These are phyloP conservation scores for Sambucus nigra DNA, from an alignment of 129 eudicot species.

Conservation along the genomic window DNA sequence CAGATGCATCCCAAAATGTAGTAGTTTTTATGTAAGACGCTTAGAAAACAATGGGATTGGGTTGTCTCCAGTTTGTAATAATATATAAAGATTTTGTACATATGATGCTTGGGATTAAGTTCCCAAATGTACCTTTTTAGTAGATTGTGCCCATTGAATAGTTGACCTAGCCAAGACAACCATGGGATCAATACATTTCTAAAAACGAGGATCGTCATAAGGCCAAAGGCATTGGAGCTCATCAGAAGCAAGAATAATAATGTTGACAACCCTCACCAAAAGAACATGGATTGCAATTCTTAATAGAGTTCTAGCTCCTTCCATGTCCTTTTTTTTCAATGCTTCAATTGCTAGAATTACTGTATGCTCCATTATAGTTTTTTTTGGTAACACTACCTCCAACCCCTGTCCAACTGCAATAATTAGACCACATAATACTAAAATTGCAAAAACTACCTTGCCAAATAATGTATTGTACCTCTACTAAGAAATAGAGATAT, in stretches of 20 bases:
- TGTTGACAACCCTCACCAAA: conserved; percentile 26
- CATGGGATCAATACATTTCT: conserved; percentile 36
- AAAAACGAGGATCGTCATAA: conserved; percentile 22
- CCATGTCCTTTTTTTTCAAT: conserved; percentile 20
- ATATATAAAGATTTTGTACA: too few species aligned
- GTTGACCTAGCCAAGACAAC: conserved; percentile 26
- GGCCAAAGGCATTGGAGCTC: conserved; percentile 22
- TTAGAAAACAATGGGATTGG: too few species aligned
- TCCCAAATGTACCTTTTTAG: not conserved
- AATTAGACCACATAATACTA: not conserved
- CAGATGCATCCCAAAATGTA: too few species aligned
- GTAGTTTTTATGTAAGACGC: too few species aligned
- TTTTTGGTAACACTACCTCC: conserved; percentile 30
- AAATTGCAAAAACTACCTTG: too few species aligned
- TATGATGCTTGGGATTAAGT: not conserved
- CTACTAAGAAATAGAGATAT: too few species aligned
- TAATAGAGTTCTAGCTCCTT: conserved; percentile 24
- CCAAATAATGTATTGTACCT: too few species aligned
- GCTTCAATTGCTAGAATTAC: conserved; percentile 23
- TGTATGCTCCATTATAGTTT: conserved; percentile 25
- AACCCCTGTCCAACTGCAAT: conserved; percentile 17
- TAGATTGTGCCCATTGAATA: conserved; percentile 18
- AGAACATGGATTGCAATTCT: conserved; percentile 29
- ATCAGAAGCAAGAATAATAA: conserved; percentile 23
- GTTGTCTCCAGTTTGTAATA: too few species aligned